phyloP scores from a whole-genome alignment of 176 grass and related monocot species.

The Dendrocalamus sinicus region DNA sequence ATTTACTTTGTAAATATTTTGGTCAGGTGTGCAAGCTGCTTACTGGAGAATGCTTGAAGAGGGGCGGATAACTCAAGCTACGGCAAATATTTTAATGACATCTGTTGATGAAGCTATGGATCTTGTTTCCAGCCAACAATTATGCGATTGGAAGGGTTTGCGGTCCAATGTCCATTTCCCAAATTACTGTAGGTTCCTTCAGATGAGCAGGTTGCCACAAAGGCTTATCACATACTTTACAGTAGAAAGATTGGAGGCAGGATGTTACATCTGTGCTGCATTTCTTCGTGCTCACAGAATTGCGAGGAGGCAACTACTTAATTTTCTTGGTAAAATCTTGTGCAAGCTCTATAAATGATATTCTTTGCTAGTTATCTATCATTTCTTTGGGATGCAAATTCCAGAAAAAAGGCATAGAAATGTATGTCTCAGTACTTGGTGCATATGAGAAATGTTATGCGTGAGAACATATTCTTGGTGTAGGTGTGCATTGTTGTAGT shows the following conservation, averaged over 20 bases:
- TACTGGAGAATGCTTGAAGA: conserved; percentile 99
- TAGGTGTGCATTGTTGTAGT: background rate
- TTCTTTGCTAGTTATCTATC: conserved; percentile 25
- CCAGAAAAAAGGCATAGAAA: background rate
- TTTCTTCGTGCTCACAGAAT: conserved; percentile 91
- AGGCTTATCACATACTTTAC: conserved; percentile 85
- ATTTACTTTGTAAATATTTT: conserved; percentile 19
- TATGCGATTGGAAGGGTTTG: conserved; percentile 90
- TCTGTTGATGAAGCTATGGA: conserved; percentile 99
- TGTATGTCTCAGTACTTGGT: background rate
- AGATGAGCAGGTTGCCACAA: conserved; percentile 75
- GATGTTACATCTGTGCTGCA: conserved; percentile 85
- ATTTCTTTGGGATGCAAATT: conserved; percentile 4
- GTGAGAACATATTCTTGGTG: background rate
- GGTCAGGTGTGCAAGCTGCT: conserved; percentile 80
- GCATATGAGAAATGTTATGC: conserved; percentile 26
- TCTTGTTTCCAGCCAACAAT: conserved; percentile 59
- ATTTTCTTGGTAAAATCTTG: conserved; percentile 87
- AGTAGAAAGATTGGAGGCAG: conserved; percentile 81
- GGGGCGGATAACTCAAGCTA: conserved; percentile 85
- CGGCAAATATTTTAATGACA: conserved; percentile 82
- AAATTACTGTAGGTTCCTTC: conserved; percentile 80
- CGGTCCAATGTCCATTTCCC: conserved; percentile 78
- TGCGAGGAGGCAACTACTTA: conserved; percentile 73
- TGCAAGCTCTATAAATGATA: conserved; percentile 20